A percentile compares a stretch with the other conserved stretches of the same genome.
These are phyloP conservation scores for Colletotrichum sp. DNA, from an alignment of 2,329 filamentous ascomycete genomes.

Conservation along the genomic window DNA sequence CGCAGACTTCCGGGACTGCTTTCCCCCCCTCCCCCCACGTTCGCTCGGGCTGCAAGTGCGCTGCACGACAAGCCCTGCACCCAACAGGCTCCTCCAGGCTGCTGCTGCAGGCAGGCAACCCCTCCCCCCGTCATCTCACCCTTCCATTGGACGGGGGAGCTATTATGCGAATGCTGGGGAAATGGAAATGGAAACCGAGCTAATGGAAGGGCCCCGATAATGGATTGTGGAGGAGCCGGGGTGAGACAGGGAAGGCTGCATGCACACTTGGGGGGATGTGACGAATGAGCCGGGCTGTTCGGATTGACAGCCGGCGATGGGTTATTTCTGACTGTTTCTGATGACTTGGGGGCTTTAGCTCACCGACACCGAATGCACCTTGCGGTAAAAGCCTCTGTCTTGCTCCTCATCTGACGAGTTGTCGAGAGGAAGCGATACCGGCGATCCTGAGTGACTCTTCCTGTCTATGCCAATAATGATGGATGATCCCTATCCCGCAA, in stretches of 20 bases:
- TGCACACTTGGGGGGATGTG: neutral
- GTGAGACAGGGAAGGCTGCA: neutral
- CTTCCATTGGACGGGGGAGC: conserved; percentile 3
- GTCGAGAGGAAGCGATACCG: neutral
- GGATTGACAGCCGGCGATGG: conserved; percentile 4
- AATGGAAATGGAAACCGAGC: conserved; percentile 20
- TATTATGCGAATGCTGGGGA: conserved; percentile 21
- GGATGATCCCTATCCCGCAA: neutral
- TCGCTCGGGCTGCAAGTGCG: conserved; percentile 1
- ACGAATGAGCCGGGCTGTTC: neutral
- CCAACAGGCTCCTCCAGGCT: neutral
- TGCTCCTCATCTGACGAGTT: neutral
- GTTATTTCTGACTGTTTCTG: neutral
- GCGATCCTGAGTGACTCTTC: neutral
- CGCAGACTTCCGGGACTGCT: neutral
- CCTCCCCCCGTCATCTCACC: neutral
- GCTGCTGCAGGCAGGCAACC: neutral
- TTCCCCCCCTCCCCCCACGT: neutral
- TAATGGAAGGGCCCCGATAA: conserved; percentile 18
- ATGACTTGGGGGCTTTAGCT: neutral
- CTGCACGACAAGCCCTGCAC: neutral
- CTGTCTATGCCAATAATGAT: neutral
- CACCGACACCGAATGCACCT: neutral
- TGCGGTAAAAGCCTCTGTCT: neutral
- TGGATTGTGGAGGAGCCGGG: conserved; percentile 3